Evolutionary conservation across 2,329 filamentous ascomycete species (phyloP).

Genomic region (Nannizzia gypsea): DNA sequence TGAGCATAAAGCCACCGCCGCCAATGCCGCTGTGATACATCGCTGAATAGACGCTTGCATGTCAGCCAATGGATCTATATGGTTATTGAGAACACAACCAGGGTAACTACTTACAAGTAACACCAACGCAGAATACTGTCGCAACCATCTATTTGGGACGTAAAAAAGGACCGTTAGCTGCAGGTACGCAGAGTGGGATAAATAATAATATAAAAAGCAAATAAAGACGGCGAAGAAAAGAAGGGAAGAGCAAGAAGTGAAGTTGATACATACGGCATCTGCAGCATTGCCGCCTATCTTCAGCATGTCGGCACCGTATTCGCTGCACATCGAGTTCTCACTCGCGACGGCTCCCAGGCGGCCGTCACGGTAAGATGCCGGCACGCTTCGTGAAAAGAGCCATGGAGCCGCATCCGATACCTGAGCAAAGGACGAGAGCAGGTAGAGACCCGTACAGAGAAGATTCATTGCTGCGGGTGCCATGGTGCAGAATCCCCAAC

Average conservation of each 20-base stretch:
- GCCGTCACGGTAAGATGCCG: neutral
- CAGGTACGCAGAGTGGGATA: neutral
- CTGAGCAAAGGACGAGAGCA: slow-evolving; percentile 11
- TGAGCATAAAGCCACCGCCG: slow-evolving; percentile 81
- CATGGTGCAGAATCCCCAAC: slow-evolving; percentile 2
- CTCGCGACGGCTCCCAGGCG: slow-evolving; percentile 54
- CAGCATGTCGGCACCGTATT: slow-evolving; percentile 55
- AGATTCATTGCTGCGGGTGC: slow-evolving; percentile 8
- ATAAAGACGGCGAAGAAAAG: too few species aligned
- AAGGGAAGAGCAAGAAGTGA: neutral
- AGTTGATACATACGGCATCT: slow-evolving; percentile 46
- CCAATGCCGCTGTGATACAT: slow-evolving; percentile 75
- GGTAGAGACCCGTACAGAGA: slow-evolving; percentile 11
- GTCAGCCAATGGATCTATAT: slow-evolving; percentile 1
- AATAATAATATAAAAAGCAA: too few species aligned
- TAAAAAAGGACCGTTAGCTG: neutral
- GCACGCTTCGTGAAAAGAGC: neutral
- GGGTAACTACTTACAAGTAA: slow-evolving; percentile 46
- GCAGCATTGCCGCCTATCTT: slow-evolving; percentile 57
- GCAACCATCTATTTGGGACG: slow-evolving; percentile 46
- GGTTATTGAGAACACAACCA: neutral
- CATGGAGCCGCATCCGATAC: slow-evolving; percentile 5
- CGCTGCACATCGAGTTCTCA: slow-evolving; percentile 56
- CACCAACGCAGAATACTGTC: slow-evolving; percentile 63
- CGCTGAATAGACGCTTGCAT: slow-evolving; percentile 23